Percentiles rank a stretch among this genome's conserved stretches.
These are phyloP conservation scores for Serpula lacrymans DNA, from an alignment of 768 basidiomycete genomes.

Conservation along the genomic window DNA sequence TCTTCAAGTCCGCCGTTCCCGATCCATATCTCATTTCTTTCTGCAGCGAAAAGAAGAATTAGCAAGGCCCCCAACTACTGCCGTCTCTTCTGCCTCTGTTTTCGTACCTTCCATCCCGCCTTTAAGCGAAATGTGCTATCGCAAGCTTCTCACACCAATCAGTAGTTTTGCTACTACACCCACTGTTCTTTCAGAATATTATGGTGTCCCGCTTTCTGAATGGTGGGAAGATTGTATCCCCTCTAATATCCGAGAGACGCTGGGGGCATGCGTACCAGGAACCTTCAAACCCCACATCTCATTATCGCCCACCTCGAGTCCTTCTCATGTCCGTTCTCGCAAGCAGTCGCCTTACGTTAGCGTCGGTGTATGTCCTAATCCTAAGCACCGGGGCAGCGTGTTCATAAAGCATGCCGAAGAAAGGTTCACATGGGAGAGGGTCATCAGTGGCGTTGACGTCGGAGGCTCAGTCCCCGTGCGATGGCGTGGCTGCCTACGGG, in stretches of 20 bases:
- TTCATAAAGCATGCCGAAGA: slow-evolving; percentile 61
- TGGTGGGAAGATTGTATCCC: slow-evolving; percentile 20
- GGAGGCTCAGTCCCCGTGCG: slow-evolving; percentile 54
- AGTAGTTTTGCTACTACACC: slow-evolving; percentile 1
- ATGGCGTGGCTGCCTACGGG: slow-evolving; percentile 67
- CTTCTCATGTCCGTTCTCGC: slow-evolving; percentile 4
- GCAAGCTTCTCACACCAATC: slow-evolving; percentile 31
- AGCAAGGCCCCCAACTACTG: slow-evolving; percentile 1
- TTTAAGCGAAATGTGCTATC: slow-evolving; percentile 36
- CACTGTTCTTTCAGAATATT: slow-evolving; percentile 18
- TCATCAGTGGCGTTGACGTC: slow-evolving; percentile 47
- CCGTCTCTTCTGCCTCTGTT: slow-evolving; percentile 17
- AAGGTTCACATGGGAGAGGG: slow-evolving; percentile 61
- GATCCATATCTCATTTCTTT: slow-evolving; percentile 9
- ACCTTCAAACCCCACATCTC: slow-evolving; percentile 12
- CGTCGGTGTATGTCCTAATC: slow-evolving; percentile 48
- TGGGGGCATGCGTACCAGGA: slow-evolving; percentile 26
- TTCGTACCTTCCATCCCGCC: slow-evolving; percentile 21
- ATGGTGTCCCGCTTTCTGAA: slow-evolving; percentile 29
- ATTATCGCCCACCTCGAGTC: slow-evolving; percentile 13
- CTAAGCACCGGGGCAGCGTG: slow-evolving; percentile 26
- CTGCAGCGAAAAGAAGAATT: slow-evolving; percentile 9
- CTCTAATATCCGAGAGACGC: slow-evolving; percentile 17
- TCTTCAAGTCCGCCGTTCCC: slow-evolving; percentile 5
- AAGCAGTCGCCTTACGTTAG: slow-evolving; percentile 31